These are phyloP conservation scores for Diplocarpon rosae DNA, from an alignment of 2,329 filamentous ascomycete genomes.

Conservation along the genomic window DNA sequence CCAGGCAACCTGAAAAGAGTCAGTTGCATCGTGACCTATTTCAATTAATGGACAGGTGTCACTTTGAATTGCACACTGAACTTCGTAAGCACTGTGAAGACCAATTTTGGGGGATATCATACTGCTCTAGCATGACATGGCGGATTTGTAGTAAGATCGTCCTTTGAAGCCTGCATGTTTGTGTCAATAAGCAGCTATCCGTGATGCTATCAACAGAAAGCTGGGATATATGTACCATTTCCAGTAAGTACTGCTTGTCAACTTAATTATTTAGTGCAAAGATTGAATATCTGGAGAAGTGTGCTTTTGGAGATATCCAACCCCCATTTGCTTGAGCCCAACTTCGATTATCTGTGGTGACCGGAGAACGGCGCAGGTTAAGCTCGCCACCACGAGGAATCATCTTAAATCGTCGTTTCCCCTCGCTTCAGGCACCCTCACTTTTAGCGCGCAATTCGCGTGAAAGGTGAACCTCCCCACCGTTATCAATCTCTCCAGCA, in stretches of 20 bases:
- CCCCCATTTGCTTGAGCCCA: too few relatives aligned
- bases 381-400: neutral
- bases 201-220: neutral
- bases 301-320: too few relatives aligned
- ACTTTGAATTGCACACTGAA: slow-evolving; percentile 85
- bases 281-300: too few relatives aligned
- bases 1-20: slow-evolving; percentile 57
- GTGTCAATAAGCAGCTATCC: slow-evolving; percentile 5
- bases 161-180: slow-evolving; percentile 39
- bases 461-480: neutral
- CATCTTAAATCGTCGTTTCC: neutral
- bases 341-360: too few relatives aligned
- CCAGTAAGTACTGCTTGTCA: neutral
- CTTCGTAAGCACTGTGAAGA: neutral
- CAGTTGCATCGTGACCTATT: neutral
- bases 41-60: slow-evolving; percentile 14
- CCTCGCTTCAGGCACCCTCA: neutral
- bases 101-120: slow-evolving; percentile 29
- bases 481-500: neutral
- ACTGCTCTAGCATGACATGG: slow-evolving; percentile 81
- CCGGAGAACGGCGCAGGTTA: too few relatives aligned
- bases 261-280: too few relatives aligned
- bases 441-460: neutral
- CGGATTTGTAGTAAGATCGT: slow-evolving; percentile 62
- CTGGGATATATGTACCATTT: neutral